Percentiles rank a stretch among this genome's conserved stretches.
Evolutionary conservation across 805 yeast genomes (phyloP).

Genomic region (Pachysolen tannophilus): DNA sequence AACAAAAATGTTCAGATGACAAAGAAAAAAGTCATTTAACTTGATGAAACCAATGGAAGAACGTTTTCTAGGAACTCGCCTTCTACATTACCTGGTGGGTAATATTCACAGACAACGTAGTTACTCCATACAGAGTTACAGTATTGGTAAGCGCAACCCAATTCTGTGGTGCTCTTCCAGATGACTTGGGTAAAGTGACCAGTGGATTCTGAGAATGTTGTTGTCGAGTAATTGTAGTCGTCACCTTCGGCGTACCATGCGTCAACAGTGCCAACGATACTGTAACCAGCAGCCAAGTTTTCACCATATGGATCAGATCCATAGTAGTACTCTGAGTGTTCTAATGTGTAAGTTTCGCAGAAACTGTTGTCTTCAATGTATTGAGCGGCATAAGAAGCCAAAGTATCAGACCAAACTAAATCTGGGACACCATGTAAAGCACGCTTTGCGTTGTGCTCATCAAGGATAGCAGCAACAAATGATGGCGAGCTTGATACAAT

Average conservation of each 20-base stretch:
- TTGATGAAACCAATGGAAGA: constrained; percentile 1
- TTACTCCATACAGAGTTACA: constrained; percentile 41
- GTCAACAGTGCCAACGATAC: constrained; percentile 47
- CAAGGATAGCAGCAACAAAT: constrained; percentile 40
- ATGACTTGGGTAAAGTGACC: constrained; percentile 82
- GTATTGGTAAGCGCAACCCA: constrained; percentile 68
- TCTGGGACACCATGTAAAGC: constrained; percentile 41
- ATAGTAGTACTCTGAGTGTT: constrained; percentile 58
- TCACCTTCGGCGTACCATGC: constrained; percentile 72
- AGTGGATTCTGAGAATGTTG: constrained; percentile 38
- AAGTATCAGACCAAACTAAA: constrained; percentile 46
- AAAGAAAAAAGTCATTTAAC: too few relatives aligned
- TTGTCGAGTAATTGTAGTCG: constrained; percentile 42
- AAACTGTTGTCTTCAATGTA: constrained; percentile 53
- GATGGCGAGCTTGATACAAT: constrained; percentile 15
- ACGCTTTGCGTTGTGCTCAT: constrained; percentile 55
- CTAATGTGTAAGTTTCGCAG: constrained; percentile 33
- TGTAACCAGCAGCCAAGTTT: constrained; percentile 71
- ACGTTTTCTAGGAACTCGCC: constrained; percentile 36
- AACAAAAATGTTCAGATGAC: too few relatives aligned
- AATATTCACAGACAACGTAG: constrained; percentile 67
- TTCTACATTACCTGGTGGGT: constrained; percentile 63
- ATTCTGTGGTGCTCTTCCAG: constrained; percentile 52
- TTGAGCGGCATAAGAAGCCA: constrained; percentile 46
- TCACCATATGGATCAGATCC: constrained; percentile 50